Evolutionary conservation across 768 basidiomycete genomes (phyloP).

Genomic region (Vararia minispora): DNA sequence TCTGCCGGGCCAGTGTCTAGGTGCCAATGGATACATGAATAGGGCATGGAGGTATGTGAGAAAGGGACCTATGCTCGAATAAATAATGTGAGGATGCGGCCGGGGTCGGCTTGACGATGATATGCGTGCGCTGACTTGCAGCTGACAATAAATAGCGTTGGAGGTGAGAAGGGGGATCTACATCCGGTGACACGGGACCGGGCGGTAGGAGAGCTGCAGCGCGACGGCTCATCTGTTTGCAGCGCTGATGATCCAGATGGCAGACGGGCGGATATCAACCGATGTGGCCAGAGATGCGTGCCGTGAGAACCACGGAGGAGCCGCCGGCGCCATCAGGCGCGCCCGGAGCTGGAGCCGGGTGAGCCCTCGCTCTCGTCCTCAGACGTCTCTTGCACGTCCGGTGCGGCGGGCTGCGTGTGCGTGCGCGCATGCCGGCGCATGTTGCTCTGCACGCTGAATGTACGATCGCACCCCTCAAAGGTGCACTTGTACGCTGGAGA

Average conservation of each 20-base stretch:
- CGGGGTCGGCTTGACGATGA: too few relatives aligned
- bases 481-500: constrained; percentile 63
- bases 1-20: too few relatives aligned
- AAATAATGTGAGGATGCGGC: too few relatives aligned
- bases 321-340: not conserved
- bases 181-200: too few relatives aligned
- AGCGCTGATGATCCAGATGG: not conserved
- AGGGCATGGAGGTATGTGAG: too few relatives aligned
- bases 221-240: not conserved
- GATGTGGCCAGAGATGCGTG: not conserved
- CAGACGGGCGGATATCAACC: not conserved
- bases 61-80: too few relatives aligned
- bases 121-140: too few relatives aligned
- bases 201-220: too few relatives aligned
- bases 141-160: too few relatives aligned
- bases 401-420: constrained; percentile 25
- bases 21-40: too few relatives aligned
- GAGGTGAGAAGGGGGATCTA: too few relatives aligned
- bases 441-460: constrained; percentile 81
- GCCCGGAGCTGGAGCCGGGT: constrained; percentile 7
- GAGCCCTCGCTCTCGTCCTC: constrained; percentile 11
- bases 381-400: constrained; percentile 10
- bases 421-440: constrained; percentile 81
- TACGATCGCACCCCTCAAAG: constrained; percentile 62
- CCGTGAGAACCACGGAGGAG: not conserved